Conservation (phyloP, 192 early-diverging fungal genomes). For the Backusella luteola region DNA sequence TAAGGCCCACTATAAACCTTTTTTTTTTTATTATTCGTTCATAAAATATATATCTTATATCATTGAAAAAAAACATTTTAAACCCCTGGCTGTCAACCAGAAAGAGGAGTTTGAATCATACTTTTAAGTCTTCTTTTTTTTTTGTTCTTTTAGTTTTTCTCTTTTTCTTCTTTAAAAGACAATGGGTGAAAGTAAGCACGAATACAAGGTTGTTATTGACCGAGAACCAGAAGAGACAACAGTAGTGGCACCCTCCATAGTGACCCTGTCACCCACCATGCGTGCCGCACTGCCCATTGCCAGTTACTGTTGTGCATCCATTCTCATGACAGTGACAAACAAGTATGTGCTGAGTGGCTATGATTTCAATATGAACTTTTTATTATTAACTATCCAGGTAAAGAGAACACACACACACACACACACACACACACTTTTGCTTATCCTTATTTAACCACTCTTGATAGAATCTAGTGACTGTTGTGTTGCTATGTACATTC, state of each 20-base stretch:
- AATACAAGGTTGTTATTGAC: slow-evolving; percentile 19
- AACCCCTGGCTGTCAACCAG: too few species aligned
- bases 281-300: slow-evolving; percentile 67
- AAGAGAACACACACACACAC: not conserved
- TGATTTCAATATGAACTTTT: slow-evolving; percentile 83
- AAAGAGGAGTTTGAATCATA: not conserved
- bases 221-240: not conserved
- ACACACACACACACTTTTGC: not conserved
- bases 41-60: too few species aligned
- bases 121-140: not conserved
- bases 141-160: not conserved
- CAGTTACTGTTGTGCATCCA: slow-evolving; percentile 86
- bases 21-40: too few species aligned
- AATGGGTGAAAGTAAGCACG: slow-evolving; percentile 5
- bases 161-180: not conserved
- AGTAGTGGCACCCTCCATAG: slow-evolving; percentile 18
- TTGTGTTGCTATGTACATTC: slow-evolving; percentile 53
- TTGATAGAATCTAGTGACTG: slow-evolving; percentile 57
- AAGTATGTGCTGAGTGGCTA: slow-evolving; percentile 80
- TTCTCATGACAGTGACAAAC: slow-evolving; percentile 90
- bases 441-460: slow-evolving; percentile 8
- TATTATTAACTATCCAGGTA: slow-evolving; percentile 73
- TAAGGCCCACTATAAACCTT: too few species aligned
- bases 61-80: too few species aligned
- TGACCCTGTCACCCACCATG: slow-evolving; percentile 26